Conservation (phyloP, 352 stramenopile genomes). For the Phytophthora sansomeana region DNA sequence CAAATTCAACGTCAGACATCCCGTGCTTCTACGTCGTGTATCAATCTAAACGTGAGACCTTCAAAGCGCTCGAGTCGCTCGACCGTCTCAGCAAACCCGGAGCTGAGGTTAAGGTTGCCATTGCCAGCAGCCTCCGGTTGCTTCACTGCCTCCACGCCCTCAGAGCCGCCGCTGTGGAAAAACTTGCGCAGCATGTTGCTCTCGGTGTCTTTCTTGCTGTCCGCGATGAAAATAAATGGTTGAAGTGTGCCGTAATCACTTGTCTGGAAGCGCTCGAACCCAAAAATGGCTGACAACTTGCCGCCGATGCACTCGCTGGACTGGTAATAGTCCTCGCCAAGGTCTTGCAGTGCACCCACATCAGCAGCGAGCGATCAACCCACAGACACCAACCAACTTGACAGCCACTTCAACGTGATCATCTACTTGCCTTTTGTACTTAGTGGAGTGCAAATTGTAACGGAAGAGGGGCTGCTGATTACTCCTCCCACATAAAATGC, state of each 20-base stretch:
- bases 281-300: conserved; percentile 23
- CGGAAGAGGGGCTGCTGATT: conserved; percentile 15
- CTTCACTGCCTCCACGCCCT: conserved; percentile 22
- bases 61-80: conserved; percentile 49
- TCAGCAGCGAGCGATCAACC: not conserved
- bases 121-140: conserved; percentile 4
- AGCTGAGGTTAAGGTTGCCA: conserved; percentile 3
- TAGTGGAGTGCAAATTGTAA: conserved; percentile 16
- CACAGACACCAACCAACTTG: not conserved
- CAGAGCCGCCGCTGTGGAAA: conserved; percentile 43
- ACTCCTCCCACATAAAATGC: conserved; percentile 30
- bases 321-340: not conserved
- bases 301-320: not conserved
- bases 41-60: conserved; percentile 26
- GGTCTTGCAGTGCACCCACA: conserved; percentile 1
- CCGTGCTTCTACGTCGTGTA: not conserved
- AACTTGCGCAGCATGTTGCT: conserved; percentile 64
- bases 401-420: conserved; percentile 15
- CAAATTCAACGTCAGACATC: conserved; percentile 12
- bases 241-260: conserved; percentile 24
- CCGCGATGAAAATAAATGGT: conserved; percentile 34
- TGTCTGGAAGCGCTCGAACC: not conserved
- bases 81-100: conserved; percentile 41
- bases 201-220: not conserved
- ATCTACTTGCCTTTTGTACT: conserved; percentile 21